A percentile compares a stretch with the other conserved stretches of the same genome.
phyloP scores from a whole-genome alignment of 768 basidiomycete species.

The Lactarius psammicola region DNA sequence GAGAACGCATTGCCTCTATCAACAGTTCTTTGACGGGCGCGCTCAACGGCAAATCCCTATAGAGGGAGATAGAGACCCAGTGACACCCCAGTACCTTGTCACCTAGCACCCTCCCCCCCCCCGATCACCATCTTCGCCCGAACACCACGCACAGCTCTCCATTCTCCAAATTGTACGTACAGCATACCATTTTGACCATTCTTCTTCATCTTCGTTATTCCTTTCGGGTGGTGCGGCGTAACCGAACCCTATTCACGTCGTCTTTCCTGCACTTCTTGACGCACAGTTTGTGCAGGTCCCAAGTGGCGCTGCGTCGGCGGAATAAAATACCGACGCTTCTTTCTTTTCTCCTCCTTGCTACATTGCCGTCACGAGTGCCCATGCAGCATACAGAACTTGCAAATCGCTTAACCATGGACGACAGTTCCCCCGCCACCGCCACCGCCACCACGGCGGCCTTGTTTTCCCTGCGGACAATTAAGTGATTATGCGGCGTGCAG shows the following conservation, averaged over 20 bases:
- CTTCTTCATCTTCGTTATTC: constrained; percentile 1
- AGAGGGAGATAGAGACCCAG: background rate
- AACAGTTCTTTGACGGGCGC: background rate
- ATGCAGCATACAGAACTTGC: background rate
- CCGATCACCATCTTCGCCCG: background rate
- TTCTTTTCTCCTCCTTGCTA: background rate
- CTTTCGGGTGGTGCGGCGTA: background rate
- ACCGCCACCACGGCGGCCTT: background rate
- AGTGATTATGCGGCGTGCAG: background rate
- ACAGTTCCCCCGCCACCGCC: background rate
- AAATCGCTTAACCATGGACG: background rate
- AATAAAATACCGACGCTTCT: background rate
- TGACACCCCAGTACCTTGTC: background rate
- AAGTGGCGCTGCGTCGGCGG: background rate
- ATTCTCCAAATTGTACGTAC: background rate
- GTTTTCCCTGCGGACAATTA: background rate
- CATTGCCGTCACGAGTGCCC: background rate
- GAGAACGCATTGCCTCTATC: background rate
- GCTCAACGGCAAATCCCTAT: background rate
- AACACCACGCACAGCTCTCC: background rate
- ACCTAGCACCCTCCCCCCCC: background rate
- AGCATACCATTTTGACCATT: background rate
- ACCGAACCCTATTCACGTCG: background rate
- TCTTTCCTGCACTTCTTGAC: background rate
- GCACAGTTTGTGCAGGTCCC: background rate